phyloP scores from a whole-genome alignment of 768 basidiomycete genomes.

The Hirschioporus abietinus region DNA sequence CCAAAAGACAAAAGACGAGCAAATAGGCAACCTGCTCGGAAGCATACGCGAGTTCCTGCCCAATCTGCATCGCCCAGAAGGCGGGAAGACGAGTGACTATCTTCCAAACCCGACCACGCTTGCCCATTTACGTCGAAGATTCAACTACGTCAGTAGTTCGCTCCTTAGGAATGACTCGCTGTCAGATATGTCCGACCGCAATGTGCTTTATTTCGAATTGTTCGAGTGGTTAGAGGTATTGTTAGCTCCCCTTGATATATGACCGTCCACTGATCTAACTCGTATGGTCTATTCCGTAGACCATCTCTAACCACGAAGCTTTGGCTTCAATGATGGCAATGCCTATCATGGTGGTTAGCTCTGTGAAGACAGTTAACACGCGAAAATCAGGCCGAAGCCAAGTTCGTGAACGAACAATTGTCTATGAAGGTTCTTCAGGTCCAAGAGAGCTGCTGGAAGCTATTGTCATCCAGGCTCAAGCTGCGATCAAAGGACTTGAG shows the following conservation, averaged over 20 bases:
- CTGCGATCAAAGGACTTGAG: constrained; percentile 84
- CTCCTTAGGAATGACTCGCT: constrained; percentile 89
- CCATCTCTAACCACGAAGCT: constrained; percentile 89
- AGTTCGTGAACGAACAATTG: constrained; percentile 73
- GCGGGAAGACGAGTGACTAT: constrained; percentile 82
- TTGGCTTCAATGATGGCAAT: constrained; percentile 95
- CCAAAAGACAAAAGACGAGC: constrained; percentile 73
- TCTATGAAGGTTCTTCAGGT: constrained; percentile 88
- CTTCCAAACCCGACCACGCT: constrained; percentile 89
- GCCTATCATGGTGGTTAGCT: constrained; percentile 86
- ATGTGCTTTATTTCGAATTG: constrained; percentile 79
- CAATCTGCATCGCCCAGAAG: constrained; percentile 66
- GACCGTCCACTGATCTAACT: neutral
- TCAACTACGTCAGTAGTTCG: constrained; percentile 82
- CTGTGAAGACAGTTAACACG: constrained; percentile 57
- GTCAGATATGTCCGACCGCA: constrained; percentile 89
- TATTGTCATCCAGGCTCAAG: constrained; percentile 88
- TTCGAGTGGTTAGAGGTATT: constrained; percentile 89
- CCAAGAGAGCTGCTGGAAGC: constrained; percentile 90
- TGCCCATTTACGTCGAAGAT: constrained; percentile 85
- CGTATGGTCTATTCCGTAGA: no score
- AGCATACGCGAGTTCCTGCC: constrained; percentile 83
- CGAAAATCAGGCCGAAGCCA: constrained; percentile 46
- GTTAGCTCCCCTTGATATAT: neutral
- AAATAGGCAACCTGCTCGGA: constrained; percentile 60